Percentiles rank a stretch among this genome's conserved stretches.
These are phyloP conservation scores for Wickerhamiella hasegawae DNA, from an alignment of 805 yeast species.

Conservation along the genomic window DNA sequence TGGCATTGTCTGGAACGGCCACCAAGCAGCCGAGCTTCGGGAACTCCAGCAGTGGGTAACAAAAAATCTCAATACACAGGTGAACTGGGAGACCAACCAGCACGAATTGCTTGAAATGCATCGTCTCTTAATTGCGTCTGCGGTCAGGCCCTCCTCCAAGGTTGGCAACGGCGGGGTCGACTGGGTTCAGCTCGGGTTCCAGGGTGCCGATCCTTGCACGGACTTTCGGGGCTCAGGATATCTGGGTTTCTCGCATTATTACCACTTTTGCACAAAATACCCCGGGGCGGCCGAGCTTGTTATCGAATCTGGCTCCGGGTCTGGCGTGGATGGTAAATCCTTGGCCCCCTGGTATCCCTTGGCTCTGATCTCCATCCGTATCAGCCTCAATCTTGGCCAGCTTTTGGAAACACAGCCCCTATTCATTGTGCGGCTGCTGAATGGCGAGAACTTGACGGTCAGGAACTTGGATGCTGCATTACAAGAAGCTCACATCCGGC, in stretches of 20 bases:
- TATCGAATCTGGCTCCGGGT: constrained; percentile 16
- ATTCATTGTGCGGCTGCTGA: constrained; percentile 4
- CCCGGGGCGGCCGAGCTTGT: constrained; percentile 9
- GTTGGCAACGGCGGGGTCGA: constrained; percentile 7
- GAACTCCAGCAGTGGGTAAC: neutral
- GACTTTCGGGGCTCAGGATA: constrained; percentile 24
- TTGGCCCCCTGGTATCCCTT: constrained; percentile 20
- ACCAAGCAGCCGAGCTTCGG: neutral
- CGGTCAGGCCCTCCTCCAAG: neutral
- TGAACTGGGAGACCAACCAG: neutral
- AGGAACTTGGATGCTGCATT: constrained; percentile 1
- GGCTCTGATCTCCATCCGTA: constrained; percentile 22
- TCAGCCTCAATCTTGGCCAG: constrained; percentile 10
- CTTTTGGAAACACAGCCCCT: constrained; percentile 7
- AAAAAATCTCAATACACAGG: neutral
- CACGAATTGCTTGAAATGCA: neutral
- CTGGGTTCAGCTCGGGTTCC: constrained; percentile 26
- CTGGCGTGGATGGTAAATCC: neutral
- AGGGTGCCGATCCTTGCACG: constrained; percentile 23
- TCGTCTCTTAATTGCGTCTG: too few species aligned
- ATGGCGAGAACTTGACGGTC: neutral
- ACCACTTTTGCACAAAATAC: constrained; percentile 11
- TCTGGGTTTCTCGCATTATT: constrained; percentile 16
- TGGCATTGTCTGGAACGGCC: neutral
- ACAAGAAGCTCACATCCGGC: constrained; percentile 9